phyloP scores from a whole-genome alignment of 768 basidiomycete genomes.

The Russula virescens region DNA sequence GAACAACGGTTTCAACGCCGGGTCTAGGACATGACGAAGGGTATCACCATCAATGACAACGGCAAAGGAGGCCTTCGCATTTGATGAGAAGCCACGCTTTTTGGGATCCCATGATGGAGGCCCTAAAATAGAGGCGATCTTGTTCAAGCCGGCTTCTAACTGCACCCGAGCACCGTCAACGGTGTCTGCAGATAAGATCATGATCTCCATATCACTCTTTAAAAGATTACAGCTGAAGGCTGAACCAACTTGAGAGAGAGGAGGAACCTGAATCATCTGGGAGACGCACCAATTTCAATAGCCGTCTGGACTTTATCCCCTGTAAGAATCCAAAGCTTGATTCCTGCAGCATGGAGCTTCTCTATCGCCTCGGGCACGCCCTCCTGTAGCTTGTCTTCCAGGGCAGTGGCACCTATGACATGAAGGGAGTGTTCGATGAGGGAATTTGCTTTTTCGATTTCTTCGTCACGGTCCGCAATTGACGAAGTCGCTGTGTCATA shows the following conservation, averaged over 20 bases:
- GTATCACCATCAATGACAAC: slow-evolving; percentile 97
- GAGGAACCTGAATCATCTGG: neutral
- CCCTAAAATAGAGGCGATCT: slow-evolving; percentile 82
- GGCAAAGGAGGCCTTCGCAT: slow-evolving; percentile 73
- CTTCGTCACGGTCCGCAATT: slow-evolving; percentile 78
- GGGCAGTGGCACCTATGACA: slow-evolving; percentile 91
- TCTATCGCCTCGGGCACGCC: slow-evolving; percentile 97
- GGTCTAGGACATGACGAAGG: slow-evolving; percentile 69
- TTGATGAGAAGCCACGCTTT: slow-evolving; percentile 61
- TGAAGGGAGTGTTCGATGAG: slow-evolving; percentile 72
- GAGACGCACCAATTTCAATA: slow-evolving; percentile 75
- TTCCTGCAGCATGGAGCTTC: slow-evolving; percentile 83
- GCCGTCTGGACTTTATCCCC: slow-evolving; percentile 98
- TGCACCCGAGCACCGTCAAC: slow-evolving; percentile 71
- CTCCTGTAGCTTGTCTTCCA: slow-evolving; percentile 96
- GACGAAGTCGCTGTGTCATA: slow-evolving; percentile 82
- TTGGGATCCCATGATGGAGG: slow-evolving; percentile 58
- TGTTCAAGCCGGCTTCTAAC: slow-evolving; percentile 90
- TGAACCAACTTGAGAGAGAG: slow-evolving; percentile 21
- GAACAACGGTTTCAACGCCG: slow-evolving; percentile 78
- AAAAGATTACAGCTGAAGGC: slow-evolving; percentile 92
- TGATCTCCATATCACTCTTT: slow-evolving; percentile 91
- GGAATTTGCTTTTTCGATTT: slow-evolving; percentile 84
- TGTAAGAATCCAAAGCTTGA: slow-evolving; percentile 97
- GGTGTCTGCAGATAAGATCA: slow-evolving; percentile 89